A percentile compares a stretch with the other conserved stretches of the same genome.
These are phyloP conservation scores for Pseudopithomyces maydicus DNA, from an alignment of 2,329 filamentous ascomycete species.

Conservation along the genomic window DNA sequence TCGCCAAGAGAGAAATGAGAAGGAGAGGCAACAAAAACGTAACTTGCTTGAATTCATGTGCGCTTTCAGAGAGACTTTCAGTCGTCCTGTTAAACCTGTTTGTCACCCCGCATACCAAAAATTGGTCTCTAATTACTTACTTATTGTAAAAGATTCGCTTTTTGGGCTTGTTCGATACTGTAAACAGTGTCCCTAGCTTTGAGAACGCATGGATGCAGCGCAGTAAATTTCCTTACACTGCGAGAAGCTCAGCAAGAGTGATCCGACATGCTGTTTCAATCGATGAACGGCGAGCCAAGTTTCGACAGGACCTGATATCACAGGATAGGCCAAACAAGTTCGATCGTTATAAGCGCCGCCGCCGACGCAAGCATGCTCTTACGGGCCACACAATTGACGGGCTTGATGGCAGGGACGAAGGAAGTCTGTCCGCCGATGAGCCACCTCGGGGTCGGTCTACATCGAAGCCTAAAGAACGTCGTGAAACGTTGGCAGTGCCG, in stretches of 20 bases:
- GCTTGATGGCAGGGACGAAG: slow-evolving; percentile 15
- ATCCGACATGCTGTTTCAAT: slow-evolving; percentile 74
- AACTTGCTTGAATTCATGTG: slow-evolving; percentile 77
- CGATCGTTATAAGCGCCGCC: slow-evolving; percentile 32
- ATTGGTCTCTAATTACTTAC: neutral
- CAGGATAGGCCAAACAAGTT: slow-evolving; percentile 43
- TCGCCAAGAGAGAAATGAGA: slow-evolving; percentile 52
- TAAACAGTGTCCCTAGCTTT: slow-evolving; percentile 79
- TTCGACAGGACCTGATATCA: slow-evolving; percentile 70
- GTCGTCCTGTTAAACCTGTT: slow-evolving; percentile 68
- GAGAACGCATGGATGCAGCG: slow-evolving; percentile 78
- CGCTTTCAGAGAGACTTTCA: slow-evolving; percentile 81
- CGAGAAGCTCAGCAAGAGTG: slow-evolving; percentile 60
- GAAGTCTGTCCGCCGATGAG: slow-evolving; percentile 10
- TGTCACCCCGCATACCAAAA: neutral
- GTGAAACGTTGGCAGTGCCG: slow-evolving; percentile 33
- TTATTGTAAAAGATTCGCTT: slow-evolving; percentile 62
- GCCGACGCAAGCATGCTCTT: slow-evolving; percentile 25
- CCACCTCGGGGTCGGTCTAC: slow-evolving; percentile 16
- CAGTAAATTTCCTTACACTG: slow-evolving; percentile 70
- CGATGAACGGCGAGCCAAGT: slow-evolving; percentile 73
- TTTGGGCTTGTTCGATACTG: slow-evolving; percentile 80
- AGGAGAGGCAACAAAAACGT: slow-evolving; percentile 57
- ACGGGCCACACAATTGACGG: slow-evolving; percentile 14
- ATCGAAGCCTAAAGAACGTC: slow-evolving; percentile 18